Evolutionary conservation across 495 filamentous ascomycete species (phyloP), one percentile per base, ranked within the genome.

Genomic region (Neurospora africana): DNA sequence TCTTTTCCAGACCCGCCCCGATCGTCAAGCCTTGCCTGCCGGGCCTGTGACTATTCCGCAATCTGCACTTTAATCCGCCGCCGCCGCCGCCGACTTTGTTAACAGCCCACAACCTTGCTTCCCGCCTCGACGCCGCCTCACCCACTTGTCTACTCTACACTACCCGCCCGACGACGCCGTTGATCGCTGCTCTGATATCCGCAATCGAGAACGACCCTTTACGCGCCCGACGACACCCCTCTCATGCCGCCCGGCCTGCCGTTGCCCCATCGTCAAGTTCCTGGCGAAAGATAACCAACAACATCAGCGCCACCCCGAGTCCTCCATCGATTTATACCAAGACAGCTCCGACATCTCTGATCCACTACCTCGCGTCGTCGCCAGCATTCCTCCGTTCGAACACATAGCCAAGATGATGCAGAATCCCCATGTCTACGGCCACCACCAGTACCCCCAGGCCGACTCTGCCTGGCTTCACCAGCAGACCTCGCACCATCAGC

Each of bases 401-500:
- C 23, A 38, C 23, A 47, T n/a, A 23, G 72, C 73, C 72, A 81
- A 75, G 73, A 84, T 83, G 82, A 79, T 81, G 79, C 79, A 81
- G 17, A 78, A 80, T 69, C 80, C 80, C 68, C 82, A 80, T 75
- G 79, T 84, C 69, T 85, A 84, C 76, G 82, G 78, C 23, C 93
- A 96, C 81, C 92, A 94, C 79, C 92, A 94, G 77, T 94, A 87
- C 72, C 88, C 85, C 68, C 91, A 91, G 80, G 86, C 88, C 78
- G 92, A 95, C 78, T 89, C 90, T 73, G 86, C 91, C 78, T 93
- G 91, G 91, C 84, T 92, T 84, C 91, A 94, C 75, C 90, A 87
- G 75, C 84, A 89, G 76, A 86, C 87, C 69, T 86, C 86, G 67
- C 89, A 91, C 70, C 89, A 90, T 72, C 91, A 91, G 72, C 87